These are phyloP conservation scores for Neonectria sp. DNA, from an alignment of 2,329 filamentous ascomycete species.

Conservation along the genomic window DNA sequence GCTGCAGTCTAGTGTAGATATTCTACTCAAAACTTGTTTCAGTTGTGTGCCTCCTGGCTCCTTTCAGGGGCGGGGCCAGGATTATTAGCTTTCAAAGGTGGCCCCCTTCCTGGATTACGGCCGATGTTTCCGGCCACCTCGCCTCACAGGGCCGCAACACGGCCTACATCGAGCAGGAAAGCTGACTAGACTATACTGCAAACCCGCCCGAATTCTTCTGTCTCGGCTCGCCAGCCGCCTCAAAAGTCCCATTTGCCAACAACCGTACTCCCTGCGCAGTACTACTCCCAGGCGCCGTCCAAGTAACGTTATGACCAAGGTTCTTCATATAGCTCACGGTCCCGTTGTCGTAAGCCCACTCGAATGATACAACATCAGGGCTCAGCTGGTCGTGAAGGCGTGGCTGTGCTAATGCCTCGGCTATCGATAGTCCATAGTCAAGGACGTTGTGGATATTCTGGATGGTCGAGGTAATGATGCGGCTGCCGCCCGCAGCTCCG, in stretches of 20 bases:
- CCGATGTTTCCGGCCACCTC: neutral
- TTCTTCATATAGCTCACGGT: neutral
- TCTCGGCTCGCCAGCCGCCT: conserved; percentile 83
- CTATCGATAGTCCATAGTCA: neutral
- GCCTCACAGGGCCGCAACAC: too few species aligned
- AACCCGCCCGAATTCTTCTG: neutral
- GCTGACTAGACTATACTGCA: neutral
- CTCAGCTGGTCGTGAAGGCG: conserved; percentile 85
- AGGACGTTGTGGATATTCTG: neutral
- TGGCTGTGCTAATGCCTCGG: conserved; percentile 76
- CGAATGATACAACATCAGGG: conserved; percentile 73
- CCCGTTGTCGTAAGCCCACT: conserved; percentile 70
- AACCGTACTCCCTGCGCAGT: conserved; percentile 75
- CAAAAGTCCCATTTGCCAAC: conserved; percentile 77
- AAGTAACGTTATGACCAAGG: neutral
- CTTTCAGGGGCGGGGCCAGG: neutral
- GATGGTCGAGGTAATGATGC: conserved; percentile 79
- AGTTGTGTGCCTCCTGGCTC: conserved; percentile 1
- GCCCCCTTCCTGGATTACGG: too few species aligned
- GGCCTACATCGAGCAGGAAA: too few species aligned
- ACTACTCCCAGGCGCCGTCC: neutral
- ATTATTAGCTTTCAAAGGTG: too few species aligned
- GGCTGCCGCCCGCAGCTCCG: conserved; percentile 85
- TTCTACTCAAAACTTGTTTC: conserved; percentile 21
- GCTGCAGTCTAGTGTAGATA: neutral